These are phyloP conservation scores for Candida xiaguanensis DNA, from an alignment of 805 yeast genomes.

Conservation along the genomic window DNA sequence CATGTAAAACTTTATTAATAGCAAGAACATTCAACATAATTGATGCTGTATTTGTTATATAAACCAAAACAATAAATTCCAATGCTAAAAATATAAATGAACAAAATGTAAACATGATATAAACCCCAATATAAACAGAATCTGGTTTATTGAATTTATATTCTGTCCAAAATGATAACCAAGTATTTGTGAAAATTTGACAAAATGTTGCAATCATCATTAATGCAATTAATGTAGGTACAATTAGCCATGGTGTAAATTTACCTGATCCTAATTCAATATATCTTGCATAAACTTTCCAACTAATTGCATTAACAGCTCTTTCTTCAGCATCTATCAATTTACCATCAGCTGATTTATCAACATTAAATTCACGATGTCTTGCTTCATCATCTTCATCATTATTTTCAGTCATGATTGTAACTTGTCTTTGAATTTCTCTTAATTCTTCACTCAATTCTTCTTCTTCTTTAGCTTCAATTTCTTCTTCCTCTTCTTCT, in stretches of 20 bases:
- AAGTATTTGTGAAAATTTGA: constrained; percentile 60
- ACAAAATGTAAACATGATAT: constrained; percentile 56
- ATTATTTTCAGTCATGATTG: constrained; percentile 5
- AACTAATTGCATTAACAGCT: constrained; percentile 53
- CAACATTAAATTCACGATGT: constrained; percentile 27
- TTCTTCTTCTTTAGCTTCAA: constrained; percentile 15
- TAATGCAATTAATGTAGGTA: constrained; percentile 18
- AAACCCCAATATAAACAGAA: constrained; percentile 70
- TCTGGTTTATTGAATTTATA: constrained; percentile 46
- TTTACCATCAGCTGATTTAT: constrained; percentile 19
- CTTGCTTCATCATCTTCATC: constrained; percentile 31
- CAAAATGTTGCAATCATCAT: constrained; percentile 44
- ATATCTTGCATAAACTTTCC: constrained; percentile 49
- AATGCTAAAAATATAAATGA: constrained; percentile 40
- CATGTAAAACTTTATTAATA: constrained; percentile 54
- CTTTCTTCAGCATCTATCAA: constrained; percentile 49
- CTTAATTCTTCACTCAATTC: constrained; percentile 15
- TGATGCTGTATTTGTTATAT: constrained; percentile 52
- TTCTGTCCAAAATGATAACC: constrained; percentile 82
- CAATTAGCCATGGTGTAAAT: constrained; percentile 23
- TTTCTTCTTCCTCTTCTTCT: constrained; percentile 16
- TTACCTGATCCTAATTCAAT: constrained; percentile 54
- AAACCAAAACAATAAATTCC: constrained; percentile 46
- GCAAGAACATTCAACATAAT: constrained; percentile 60
- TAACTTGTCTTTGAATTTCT: constrained; percentile 15